Percentiles rank a stretch among this genome's conserved stretches.
Conservation (phyloP, 352 stramenopile genomes). For the Pythium oligandrum region DNA sequence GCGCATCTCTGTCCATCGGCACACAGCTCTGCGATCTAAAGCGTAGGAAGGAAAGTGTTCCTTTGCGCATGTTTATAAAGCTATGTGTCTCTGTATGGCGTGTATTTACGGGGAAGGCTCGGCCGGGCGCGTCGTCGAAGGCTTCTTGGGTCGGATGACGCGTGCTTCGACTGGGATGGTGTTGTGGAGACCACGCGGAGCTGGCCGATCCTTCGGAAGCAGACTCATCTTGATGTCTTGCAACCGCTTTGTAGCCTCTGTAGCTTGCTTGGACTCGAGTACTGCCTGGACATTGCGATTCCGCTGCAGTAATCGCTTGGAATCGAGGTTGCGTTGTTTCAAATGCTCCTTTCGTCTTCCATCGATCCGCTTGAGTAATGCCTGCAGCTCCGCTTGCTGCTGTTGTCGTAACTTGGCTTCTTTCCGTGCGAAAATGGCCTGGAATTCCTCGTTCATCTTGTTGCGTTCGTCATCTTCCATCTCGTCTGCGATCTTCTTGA, state of each 20-base stretch:
- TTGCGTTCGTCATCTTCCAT: slow-evolving; percentile 90
- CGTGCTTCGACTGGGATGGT: slow-evolving; percentile 74
- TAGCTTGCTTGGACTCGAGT: slow-evolving; percentile 90
- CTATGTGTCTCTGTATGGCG: not conserved
- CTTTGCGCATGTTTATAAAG: not conserved
- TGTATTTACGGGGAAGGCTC: slow-evolving; percentile 11
- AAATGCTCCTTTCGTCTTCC: slow-evolving; percentile 91
- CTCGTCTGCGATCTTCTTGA: slow-evolving; percentile 93
- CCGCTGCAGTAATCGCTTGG: slow-evolving; percentile 91
- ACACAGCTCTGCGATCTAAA: slow-evolving; percentile 13
- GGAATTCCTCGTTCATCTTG: slow-evolving; percentile 85
- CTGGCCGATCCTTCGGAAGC: slow-evolving; percentile 53
- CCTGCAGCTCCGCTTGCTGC: slow-evolving; percentile 90
- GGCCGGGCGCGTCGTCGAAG: slow-evolving; percentile 27
- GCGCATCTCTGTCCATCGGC: slow-evolving; percentile 66
- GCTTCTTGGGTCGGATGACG: slow-evolving; percentile 69
- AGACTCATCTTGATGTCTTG: slow-evolving; percentile 81
- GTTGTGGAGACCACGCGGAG: slow-evolving; percentile 47
- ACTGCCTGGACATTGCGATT: slow-evolving; percentile 94
- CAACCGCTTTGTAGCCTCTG: slow-evolving; percentile 68
- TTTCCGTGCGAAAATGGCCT: slow-evolving; percentile 77
- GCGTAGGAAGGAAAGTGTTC: not conserved
- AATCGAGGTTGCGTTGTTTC: slow-evolving; percentile 92
- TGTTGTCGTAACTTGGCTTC: slow-evolving; percentile 89
- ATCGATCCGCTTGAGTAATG: slow-evolving; percentile 93